Conservation (phyloP, 2,329 filamentous ascomycete genomes). For the Leptodontidium sp. region DNA sequence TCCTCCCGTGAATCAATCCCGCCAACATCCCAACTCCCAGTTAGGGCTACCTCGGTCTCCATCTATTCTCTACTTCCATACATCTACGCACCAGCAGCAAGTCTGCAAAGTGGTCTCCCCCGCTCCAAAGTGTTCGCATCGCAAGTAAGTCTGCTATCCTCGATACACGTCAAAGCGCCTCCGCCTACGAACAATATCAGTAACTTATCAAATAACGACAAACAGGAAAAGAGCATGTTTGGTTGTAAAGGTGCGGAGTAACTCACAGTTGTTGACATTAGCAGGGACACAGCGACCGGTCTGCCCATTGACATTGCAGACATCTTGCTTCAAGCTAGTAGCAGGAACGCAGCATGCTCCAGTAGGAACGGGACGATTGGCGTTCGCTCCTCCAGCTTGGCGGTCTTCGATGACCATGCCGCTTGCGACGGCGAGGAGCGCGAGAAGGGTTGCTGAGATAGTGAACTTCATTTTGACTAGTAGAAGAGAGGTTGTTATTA, state of each 20-base stretch:
- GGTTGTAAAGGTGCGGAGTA: neutral
- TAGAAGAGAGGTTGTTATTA: neutral
- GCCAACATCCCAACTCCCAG: neutral
- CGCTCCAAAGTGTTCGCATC: slow-evolving; percentile 44
- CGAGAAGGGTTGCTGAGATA: slow-evolving; percentile 44
- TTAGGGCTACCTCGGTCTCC: neutral
- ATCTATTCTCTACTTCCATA: neutral
- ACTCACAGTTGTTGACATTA: slow-evolving; percentile 47
- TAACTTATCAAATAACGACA: neutral
- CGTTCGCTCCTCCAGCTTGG: slow-evolving; percentile 41
- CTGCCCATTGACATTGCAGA: slow-evolving; percentile 48
- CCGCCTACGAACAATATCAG: slow-evolving; percentile 34
- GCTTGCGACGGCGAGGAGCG: slow-evolving; percentile 33
- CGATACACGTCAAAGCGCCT: slow-evolving; percentile 43
- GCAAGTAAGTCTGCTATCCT: slow-evolving; percentile 43
- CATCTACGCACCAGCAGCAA: slow-evolving; percentile 14
- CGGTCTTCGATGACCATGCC: slow-evolving; percentile 33
- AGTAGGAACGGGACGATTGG: slow-evolving; percentile 47
- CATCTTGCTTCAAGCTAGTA: slow-evolving; percentile 50
- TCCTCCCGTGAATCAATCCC: neutral
- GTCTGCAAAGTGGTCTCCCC: slow-evolving; percentile 43
- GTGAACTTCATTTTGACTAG: slow-evolving; percentile 1
- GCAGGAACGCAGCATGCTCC: slow-evolving; percentile 50
- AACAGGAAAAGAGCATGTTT: too few relatives aligned
- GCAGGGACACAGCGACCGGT: slow-evolving; percentile 48